Evolutionary conservation across 768 basidiomycete genomes (phyloP).

Genomic region (Lactarius psammicola): DNA sequence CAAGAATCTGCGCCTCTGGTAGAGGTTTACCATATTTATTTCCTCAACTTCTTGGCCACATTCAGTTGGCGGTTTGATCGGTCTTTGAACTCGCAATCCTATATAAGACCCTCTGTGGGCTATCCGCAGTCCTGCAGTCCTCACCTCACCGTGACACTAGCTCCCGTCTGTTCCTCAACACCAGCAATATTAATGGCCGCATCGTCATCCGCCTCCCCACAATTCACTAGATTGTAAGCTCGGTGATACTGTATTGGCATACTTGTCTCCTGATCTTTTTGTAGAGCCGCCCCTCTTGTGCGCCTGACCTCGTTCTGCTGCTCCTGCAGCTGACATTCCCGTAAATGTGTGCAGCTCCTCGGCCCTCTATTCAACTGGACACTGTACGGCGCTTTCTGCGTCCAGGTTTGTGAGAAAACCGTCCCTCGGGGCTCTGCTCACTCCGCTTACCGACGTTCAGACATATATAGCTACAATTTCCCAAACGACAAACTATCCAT

Average conservation of each 20-base stretch:
- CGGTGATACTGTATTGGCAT: background rate
- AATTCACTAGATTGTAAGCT: background rate
- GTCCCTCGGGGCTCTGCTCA: background rate
- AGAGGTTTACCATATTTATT: background rate
- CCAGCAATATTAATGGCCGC: background rate
- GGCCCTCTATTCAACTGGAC: background rate
- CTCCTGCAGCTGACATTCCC: background rate
- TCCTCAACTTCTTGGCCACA: background rate
- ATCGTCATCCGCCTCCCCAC: background rate
- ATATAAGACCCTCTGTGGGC: background rate
- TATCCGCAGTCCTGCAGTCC: background rate
- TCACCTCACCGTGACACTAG: background rate
- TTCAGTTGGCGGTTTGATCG: background rate
- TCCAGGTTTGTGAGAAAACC: background rate
- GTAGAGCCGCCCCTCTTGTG: background rate
- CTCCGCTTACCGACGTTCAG: background rate
- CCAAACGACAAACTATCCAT: background rate
- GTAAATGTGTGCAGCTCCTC: background rate
- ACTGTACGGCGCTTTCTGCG: background rate
- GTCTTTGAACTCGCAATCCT: background rate
- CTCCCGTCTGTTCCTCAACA: background rate
- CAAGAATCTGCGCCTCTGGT: background rate
- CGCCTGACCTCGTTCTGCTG: background rate
- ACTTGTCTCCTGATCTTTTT: background rate
- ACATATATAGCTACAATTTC: background rate